These are phyloP conservation scores for Bertia moriformis DNA, from an alignment of 2,329 filamentous ascomycete species.

Conservation along the genomic window DNA sequence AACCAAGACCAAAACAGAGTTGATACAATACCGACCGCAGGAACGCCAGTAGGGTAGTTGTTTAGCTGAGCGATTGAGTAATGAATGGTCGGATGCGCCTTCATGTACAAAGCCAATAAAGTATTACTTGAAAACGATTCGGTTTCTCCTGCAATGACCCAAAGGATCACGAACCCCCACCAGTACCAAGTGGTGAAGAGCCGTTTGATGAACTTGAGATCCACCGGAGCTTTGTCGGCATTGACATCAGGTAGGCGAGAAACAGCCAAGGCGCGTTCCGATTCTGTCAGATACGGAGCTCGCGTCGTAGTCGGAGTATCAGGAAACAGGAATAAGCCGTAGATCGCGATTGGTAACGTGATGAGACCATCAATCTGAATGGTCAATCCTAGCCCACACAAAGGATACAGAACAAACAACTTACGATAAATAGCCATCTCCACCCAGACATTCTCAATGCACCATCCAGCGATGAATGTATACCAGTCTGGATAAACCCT, in stretches of 20 bases:
- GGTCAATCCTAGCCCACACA: neutral
- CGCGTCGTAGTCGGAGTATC: conserved; percentile 24
- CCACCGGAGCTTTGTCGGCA: conserved; percentile 27
- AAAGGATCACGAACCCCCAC: conserved; percentile 52
- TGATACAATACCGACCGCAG: conserved; percentile 29
- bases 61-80: conserved; percentile 33
- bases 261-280: conserved; percentile 24
- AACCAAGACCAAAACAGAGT: conserved; percentile 58
- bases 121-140: conserved; percentile 57
- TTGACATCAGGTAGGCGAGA: conserved; percentile 25
- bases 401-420: conserved; percentile 2
- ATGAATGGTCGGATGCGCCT: conserved; percentile 17
- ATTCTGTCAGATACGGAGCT: conserved; percentile 22
- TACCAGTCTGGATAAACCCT: conserved; percentile 45
- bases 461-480: conserved; percentile 25
- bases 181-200: conserved; percentile 47
- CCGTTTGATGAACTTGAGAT: conserved; percentile 32
- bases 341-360: conserved; percentile 38
- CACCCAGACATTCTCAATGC: conserved; percentile 34
- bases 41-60: conserved; percentile 35
- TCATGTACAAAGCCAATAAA: conserved; percentile 34
- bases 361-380: conserved; percentile 34
- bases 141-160: conserved; percentile 58
- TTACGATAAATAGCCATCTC: conserved; percentile 32
- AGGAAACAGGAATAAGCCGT: conserved; percentile 31